Percentiles rank a stretch among this genome's conserved stretches.
Conservation (phyloP, 768 basidiomycete species). For the Amyloporia xantha region DNA sequence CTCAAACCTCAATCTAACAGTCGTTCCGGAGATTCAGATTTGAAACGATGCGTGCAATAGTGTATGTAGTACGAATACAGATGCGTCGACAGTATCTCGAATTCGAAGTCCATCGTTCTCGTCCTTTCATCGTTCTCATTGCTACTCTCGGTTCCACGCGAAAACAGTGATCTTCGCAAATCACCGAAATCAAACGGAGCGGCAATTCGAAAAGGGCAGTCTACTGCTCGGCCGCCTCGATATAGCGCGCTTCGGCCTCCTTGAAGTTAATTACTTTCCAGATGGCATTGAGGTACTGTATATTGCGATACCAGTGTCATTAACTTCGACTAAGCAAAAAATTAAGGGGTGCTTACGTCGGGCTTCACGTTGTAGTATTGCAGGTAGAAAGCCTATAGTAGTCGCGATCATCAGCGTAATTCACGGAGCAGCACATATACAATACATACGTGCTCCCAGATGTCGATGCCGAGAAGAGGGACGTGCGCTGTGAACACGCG, state of each 20-base stretch:
- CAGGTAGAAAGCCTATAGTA: constrained; percentile 18
- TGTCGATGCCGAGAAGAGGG: constrained; percentile 93
- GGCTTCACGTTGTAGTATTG: constrained; percentile 91
- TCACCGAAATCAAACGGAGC: no score
- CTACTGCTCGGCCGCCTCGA: constrained; percentile 33
- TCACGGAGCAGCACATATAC: neutral
- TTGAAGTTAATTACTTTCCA: constrained; percentile 97
- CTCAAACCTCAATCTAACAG: no score
- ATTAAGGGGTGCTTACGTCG: constrained; percentile 53
- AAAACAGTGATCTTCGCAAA: no score
- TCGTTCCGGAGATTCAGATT: no score
- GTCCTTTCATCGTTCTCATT: no score
- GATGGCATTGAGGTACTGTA: constrained; percentile 87
- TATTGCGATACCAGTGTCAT: constrained; percentile 2
- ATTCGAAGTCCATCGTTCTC: no score
- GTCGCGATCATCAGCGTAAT: neutral
- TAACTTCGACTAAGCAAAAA: neutral
- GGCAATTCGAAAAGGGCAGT: no score
- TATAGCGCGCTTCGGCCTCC: constrained; percentile 67
- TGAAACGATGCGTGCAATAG: no score
- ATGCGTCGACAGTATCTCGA: no score
- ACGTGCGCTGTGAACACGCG: constrained; percentile 50
- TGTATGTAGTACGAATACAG: no score
- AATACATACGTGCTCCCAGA: constrained; percentile 84
- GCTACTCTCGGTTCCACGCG: no score